These are phyloP conservation scores for Hanseniaspora singularis DNA, from an alignment of 805 yeast species.

Conservation along the genomic window DNA sequence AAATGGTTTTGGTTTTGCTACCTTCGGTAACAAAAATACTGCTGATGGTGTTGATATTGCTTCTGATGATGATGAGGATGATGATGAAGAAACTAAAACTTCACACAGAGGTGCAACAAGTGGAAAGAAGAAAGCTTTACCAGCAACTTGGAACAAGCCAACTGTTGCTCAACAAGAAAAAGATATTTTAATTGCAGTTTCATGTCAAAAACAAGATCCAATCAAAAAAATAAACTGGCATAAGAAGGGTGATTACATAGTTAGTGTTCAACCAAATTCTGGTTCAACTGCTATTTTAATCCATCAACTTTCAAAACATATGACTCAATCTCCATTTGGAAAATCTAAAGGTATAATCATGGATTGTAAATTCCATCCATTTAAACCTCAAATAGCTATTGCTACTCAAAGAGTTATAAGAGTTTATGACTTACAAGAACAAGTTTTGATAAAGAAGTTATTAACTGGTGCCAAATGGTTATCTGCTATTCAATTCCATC, in stretches of 20 bases:
- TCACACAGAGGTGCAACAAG: constrained; percentile 18
- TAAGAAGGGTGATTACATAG: constrained; percentile 92
- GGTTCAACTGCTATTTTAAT: constrained; percentile 80
- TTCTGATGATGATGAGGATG: constrained; percentile 31
- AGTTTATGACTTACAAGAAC: constrained; percentile 80
- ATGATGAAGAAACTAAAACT: constrained; percentile 11
- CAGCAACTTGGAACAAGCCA: constrained; percentile 78
- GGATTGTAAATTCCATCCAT: constrained; percentile 96
- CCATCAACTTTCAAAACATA: constrained; percentile 88
- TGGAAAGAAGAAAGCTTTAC: constrained; percentile 39
- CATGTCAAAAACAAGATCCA: constrained; percentile 43
- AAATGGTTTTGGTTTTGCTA: constrained; percentile 81
- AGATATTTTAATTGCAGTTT: constrained; percentile 65
- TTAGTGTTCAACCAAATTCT: constrained; percentile 89
- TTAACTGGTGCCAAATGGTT: constrained; percentile 95
- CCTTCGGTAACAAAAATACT: constrained; percentile 37
- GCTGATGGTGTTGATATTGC: constrained; percentile 21
- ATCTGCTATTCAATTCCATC: constrained; percentile 83
- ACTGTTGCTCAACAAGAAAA: constrained; percentile 44
- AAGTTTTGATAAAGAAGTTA: constrained; percentile 68
- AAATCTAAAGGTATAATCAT: constrained; percentile 87
- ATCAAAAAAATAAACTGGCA: constrained; percentile 89
- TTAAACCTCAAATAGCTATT: constrained; percentile 84
- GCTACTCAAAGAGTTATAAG: constrained; percentile 88
- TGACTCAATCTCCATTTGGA: constrained; percentile 89